These are phyloP conservation scores for Phaeoacremonium minimum DNA, from an alignment of 2,329 filamentous ascomycete genomes.

Conservation along the genomic window DNA sequence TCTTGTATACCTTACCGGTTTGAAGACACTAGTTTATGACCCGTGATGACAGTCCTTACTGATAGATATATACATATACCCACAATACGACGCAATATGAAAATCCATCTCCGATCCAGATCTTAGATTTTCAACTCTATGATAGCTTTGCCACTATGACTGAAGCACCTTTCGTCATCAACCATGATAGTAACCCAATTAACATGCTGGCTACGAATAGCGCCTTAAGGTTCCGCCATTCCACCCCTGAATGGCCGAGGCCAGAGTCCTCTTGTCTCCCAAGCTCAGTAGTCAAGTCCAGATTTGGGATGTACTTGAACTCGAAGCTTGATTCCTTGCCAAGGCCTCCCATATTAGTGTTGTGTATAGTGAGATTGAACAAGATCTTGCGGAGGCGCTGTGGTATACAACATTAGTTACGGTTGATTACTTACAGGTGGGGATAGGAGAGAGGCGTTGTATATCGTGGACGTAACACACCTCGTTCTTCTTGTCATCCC, in stretches of 20 bases:
- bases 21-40: too few species aligned
- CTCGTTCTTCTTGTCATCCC: constrained; percentile 45
- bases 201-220: constrained; percentile 4
- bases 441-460: not conserved
- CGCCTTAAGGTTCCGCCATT: constrained; percentile 3
- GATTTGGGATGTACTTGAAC: constrained; percentile 63
- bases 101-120: too few species aligned
- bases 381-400: constrained; percentile 16
- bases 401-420: not conserved
- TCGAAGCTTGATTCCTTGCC: constrained; percentile 61
- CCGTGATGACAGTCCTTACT: too few species aligned
- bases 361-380: constrained; percentile 58
- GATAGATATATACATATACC: too few species aligned
- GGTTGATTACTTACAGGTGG: not conserved
- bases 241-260: constrained; percentile 1
- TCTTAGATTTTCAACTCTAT: too few species aligned
- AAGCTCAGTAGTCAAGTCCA: constrained; percentile 26
- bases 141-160: too few species aligned
- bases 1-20: too few species aligned
- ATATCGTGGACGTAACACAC: too few species aligned
- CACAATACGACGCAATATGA: too few species aligned
- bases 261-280: constrained; percentile 1
- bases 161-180: too few species aligned
- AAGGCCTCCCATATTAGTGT: constrained; percentile 51
- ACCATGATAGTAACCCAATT: too few species aligned